phyloP scores from a whole-genome alignment of 257 asterid species.

The Capsicum chinense region DNA sequence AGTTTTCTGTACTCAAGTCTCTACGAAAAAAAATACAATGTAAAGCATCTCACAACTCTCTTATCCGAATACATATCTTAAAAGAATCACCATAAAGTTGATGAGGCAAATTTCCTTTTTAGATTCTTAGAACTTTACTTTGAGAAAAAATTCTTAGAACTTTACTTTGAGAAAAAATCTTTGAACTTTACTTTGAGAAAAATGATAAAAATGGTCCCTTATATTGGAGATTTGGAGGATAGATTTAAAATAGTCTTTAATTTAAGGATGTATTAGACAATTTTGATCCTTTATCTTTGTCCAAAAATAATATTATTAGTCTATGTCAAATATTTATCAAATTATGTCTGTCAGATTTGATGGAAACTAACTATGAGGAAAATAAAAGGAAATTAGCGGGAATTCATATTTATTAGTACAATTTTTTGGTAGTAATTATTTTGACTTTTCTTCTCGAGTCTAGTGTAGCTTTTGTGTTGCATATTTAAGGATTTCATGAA shows the following conservation, averaged over 20 bases:
- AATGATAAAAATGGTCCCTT: neutral
- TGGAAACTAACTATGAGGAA: neutral
- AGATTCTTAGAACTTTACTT: neutral
- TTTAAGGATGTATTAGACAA: neutral
- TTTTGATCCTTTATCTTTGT: neutral
- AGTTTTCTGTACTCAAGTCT: neutral
- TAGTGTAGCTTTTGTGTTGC: neutral
- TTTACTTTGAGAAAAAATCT: neutral
- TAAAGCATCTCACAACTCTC: constrained; percentile 19
- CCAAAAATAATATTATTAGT: neutral
- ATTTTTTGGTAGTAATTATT: neutral
- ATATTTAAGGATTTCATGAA: neutral
- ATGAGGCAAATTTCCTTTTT: neutral
- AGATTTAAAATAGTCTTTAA: neutral
- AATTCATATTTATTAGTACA: neutral
- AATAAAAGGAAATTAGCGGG: neutral
- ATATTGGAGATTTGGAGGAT: neutral
- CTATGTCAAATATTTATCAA: neutral
- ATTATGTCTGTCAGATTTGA: neutral
- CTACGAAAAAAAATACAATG: neutral
- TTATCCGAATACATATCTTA: constrained; percentile 7
- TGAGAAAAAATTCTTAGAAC: neutral
- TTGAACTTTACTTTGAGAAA: neutral
- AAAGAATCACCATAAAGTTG: constrained; percentile 24
- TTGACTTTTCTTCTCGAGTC: neutral